Conservation (phyloP, 2,329 filamentous ascomycete species). For the Achaetomium macrosporum region DNA sequence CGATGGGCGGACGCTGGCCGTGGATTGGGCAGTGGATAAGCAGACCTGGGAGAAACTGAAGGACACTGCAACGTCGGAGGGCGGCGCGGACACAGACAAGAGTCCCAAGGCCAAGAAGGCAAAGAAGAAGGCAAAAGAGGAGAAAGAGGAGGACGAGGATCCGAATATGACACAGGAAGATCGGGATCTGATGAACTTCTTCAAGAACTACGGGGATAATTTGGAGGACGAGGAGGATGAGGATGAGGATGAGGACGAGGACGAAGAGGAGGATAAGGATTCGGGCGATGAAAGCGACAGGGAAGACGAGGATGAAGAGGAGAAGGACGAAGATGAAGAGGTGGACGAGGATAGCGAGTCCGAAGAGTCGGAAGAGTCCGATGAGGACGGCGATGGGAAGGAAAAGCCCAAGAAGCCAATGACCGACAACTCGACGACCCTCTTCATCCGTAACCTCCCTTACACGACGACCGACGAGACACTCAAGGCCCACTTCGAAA, state of each 20-base stretch:
- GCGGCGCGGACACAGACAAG: constrained; percentile 9
- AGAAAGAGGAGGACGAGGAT: constrained; percentile 29
- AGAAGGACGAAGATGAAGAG: constrained; percentile 37
- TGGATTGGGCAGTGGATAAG: constrained; percentile 97
- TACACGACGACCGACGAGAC: constrained; percentile 80
- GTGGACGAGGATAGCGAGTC: constrained; percentile 42
- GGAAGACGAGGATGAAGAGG: constrained; percentile 40
- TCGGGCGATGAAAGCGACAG: constrained; percentile 40
- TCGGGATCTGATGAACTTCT: constrained; percentile 45
- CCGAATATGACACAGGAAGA: constrained; percentile 35
- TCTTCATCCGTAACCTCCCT: constrained; percentile 92
- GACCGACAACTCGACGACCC: constrained; percentile 64
- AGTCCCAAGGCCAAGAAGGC: constrained; percentile 27
- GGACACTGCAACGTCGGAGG: constrained; percentile 28
- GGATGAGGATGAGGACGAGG: constrained; percentile 38
- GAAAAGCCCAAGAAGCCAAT: constrained; percentile 34
- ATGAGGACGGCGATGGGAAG: constrained; percentile 32
- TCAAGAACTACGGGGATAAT: constrained; percentile 53
- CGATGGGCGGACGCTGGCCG: constrained; percentile 80
- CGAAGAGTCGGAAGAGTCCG: constrained; percentile 41
- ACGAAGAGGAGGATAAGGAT: constrained; percentile 34
- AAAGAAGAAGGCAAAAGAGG: constrained; percentile 37
- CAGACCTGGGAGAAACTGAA: constrained; percentile 68
- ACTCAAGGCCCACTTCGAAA: constrained; percentile 77
- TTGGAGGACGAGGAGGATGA: constrained; percentile 52